These are phyloP conservation scores for Penicillium sp. DNA, from an alignment of 2,329 filamentous ascomycete genomes.

Conservation along the genomic window DNA sequence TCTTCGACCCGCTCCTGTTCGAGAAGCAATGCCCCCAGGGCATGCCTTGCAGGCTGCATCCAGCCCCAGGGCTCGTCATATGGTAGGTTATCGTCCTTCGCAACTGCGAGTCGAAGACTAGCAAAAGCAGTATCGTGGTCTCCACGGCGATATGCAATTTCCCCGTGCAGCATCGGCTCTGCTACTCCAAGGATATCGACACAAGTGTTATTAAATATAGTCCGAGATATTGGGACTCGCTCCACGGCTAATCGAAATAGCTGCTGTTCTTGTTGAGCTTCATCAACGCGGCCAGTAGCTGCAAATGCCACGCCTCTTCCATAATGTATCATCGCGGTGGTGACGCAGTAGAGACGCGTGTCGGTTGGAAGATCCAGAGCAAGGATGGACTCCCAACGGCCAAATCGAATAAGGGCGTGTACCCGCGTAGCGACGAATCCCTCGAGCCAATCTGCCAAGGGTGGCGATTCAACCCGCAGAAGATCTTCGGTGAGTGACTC, in stretches of 20 bases:
- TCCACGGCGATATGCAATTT: slow-evolving; percentile 71
- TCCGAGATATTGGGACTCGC: slow-evolving; percentile 64
- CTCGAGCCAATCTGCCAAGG: slow-evolving; percentile 83
- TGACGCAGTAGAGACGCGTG: slow-evolving; percentile 68
- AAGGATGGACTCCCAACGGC: slow-evolving; percentile 73
- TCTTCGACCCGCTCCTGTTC: slow-evolving; percentile 67
- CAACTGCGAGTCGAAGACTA: slow-evolving; percentile 64
- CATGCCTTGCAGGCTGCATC: slow-evolving; percentile 77
- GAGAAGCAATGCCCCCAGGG: slow-evolving; percentile 70
- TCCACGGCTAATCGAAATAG: slow-evolving; percentile 60
- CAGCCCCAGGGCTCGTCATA: slow-evolving; percentile 81
- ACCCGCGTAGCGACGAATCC: slow-evolving; percentile 70
- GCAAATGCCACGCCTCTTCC: slow-evolving; percentile 71
- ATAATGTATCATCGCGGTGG: slow-evolving; percentile 72
- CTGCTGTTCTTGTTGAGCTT: slow-evolving; percentile 59
- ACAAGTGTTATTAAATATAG: slow-evolving; percentile 72
- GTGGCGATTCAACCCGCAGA: slow-evolving; percentile 58
- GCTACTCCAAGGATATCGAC: slow-evolving; percentile 68
- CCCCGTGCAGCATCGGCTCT: slow-evolving; percentile 71
- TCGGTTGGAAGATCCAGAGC: slow-evolving; percentile 64
- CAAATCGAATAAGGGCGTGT: slow-evolving; percentile 76
- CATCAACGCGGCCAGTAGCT: slow-evolving; percentile 59
- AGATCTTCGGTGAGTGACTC: slow-evolving; percentile 67
- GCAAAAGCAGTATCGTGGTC: slow-evolving; percentile 65
- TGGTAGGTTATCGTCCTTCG: slow-evolving; percentile 66